Percentiles rank a stretch among this genome's conserved stretches.
Evolutionary conservation across 495 filamentous ascomycete genomes (phyloP).

Genomic region (Penicillium coffeae): DNA sequence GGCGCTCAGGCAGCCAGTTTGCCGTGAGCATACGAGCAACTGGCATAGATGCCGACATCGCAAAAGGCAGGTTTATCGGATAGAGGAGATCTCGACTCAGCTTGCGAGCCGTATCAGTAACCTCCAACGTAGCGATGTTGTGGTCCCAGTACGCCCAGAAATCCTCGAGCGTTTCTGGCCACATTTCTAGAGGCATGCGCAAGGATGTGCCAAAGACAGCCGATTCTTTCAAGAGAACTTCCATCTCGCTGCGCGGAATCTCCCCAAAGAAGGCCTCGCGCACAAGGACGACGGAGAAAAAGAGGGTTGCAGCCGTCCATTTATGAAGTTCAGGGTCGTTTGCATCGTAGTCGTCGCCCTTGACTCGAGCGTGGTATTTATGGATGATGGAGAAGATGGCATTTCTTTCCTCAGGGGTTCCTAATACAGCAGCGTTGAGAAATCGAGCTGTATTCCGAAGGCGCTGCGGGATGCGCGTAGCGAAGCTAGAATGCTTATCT

Average conservation of each 20-base stretch:
- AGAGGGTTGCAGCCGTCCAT: conserved; percentile 18
- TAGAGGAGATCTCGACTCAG: conserved; percentile 13
- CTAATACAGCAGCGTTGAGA: conserved; percentile 14
- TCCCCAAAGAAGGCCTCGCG: conserved; percentile 16
- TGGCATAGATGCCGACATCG: conserved; percentile 5
- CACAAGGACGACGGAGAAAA: conserved; percentile 9
- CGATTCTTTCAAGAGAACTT: conserved; percentile 9
- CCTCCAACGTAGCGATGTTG: conserved; percentile 14
- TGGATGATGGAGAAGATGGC: conserved; percentile 17
- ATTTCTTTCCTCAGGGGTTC: conserved; percentile 11
- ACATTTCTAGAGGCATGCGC: conserved; percentile 16
- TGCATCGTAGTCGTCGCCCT: conserved; percentile 16
- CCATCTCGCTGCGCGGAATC: conserved; percentile 5
- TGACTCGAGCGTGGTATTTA: conserved; percentile 9
- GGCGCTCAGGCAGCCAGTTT: conserved; percentile 14
- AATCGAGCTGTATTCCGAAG: conserved; percentile 16
- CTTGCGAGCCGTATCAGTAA: conserved; percentile 16
- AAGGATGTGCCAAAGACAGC: conserved; percentile 15
- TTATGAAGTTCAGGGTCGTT: conserved; percentile 18
- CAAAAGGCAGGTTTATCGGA: conserved; percentile 8
- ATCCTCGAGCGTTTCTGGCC: conserved; percentile 10
- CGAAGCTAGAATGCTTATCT: conserved; percentile 14
- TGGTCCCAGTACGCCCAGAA: conserved; percentile 20
- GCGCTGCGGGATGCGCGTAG: conserved; percentile 12
- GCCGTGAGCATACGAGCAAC: conserved; percentile 8